Percentiles rank a stretch among this genome's conserved stretches.
Evolutionary conservation across 2,329 filamentous ascomycete genomes (phyloP).

Genomic region (Colletotrichum brevisporum): DNA sequence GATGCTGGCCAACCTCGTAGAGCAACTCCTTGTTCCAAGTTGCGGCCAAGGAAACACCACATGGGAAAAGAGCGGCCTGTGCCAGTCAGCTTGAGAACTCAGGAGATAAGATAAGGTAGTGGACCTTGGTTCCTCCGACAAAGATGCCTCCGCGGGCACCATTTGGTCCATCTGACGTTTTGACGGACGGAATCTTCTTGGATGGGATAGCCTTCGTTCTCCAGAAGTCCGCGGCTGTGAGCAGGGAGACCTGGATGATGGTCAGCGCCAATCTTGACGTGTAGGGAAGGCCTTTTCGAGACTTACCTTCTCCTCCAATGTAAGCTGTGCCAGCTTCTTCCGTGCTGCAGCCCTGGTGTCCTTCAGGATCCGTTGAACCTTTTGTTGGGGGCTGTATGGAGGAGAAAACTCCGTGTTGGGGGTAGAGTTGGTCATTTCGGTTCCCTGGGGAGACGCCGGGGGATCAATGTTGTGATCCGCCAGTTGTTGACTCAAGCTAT

Average conservation of each 20-base stretch:
- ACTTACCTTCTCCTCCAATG: conserved; percentile 70
- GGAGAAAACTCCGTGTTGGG: conserved; percentile 66
- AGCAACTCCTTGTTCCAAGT: conserved; percentile 84
- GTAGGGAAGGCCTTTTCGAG: neutral
- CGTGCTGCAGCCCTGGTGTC: conserved; percentile 58
- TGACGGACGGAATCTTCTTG: conserved; percentile 75
- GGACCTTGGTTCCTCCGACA: conserved; percentile 75
- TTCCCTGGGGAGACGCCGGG: conserved; percentile 26
- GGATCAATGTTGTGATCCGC: conserved; percentile 51
- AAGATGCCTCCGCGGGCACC: conserved; percentile 78
- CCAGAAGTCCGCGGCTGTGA: conserved; percentile 78
- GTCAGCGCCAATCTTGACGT: neutral
- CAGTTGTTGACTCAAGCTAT: neutral
- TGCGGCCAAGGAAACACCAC: conserved; percentile 82
- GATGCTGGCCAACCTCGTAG: conserved; percentile 76
- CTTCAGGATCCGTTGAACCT: conserved; percentile 49
- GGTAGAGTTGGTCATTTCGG: conserved; percentile 56
- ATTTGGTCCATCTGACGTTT: conserved; percentile 79
- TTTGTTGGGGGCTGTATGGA: conserved; percentile 59
- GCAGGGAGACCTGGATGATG: conserved; percentile 64
- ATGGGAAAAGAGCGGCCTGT: conserved; percentile 83
- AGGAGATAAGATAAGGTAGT: conserved; percentile 33
- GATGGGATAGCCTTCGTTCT: conserved; percentile 74
- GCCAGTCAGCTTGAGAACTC: neutral
- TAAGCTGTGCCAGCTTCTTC: conserved; percentile 66